Conservation (phyloP, 768 basidiomycete genomes). For the Leccinum arenicola region DNA sequence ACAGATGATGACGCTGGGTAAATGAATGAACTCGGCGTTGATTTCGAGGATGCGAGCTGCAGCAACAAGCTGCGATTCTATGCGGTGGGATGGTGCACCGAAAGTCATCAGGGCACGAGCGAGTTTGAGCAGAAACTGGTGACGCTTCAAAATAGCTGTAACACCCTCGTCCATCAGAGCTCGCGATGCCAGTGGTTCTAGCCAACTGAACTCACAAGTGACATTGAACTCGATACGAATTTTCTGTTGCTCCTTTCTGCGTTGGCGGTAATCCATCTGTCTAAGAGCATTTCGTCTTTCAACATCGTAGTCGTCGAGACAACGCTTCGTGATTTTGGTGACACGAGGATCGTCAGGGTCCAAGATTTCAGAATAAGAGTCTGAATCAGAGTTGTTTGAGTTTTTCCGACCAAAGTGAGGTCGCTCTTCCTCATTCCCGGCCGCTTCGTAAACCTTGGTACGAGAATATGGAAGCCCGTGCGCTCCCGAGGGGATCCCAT, state of each 20-base stretch:
- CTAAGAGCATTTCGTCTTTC: conserved; percentile 58
- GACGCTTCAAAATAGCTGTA: conserved; percentile 73
- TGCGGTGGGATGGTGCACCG: conserved; percentile 90
- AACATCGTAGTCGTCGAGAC: conserved; percentile 58
- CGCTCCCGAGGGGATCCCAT: conserved; percentile 22
- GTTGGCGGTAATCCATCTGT: conserved; percentile 64
- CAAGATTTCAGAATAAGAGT: conserved; percentile 47
- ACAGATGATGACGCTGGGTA: conserved; percentile 78
- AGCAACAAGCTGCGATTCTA: conserved; percentile 87
- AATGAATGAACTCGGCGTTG: conserved; percentile 87
- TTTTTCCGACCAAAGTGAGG: conserved; percentile 32
- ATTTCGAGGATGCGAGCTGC: conserved; percentile 88
- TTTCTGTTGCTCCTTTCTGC: conserved; percentile 62
- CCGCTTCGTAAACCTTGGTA: conserved; percentile 17
- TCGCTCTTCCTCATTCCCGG: conserved; percentile 8
- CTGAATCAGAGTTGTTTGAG: conserved; percentile 43
- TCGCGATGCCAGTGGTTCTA: neutral
- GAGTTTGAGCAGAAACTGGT: conserved; percentile 82
- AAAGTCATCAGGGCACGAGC: conserved; percentile 88
- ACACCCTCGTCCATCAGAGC: neutral
- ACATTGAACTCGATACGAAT: conserved; percentile 75
- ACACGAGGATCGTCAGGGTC: conserved; percentile 75
- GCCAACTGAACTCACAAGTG: conserved; percentile 47
- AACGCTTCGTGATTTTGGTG: conserved; percentile 51
- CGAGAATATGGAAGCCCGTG: conserved; percentile 27